Evolutionary conservation across 169 alveolate genomes (phyloP), one percentile per base, ranked within the genome.

Genomic region (Neospora caninum): DNA sequence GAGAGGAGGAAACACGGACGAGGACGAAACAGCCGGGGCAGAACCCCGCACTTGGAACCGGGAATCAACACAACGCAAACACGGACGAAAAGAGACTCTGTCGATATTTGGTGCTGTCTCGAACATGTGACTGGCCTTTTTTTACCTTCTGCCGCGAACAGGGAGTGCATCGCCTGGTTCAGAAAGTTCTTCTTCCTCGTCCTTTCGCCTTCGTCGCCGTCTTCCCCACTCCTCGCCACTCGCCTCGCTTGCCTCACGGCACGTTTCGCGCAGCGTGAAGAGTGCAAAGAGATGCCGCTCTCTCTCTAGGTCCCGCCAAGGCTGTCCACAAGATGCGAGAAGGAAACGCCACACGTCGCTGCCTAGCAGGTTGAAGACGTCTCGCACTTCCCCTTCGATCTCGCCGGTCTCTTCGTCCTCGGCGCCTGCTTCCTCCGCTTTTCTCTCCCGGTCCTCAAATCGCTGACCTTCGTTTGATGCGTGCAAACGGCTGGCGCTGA

Each of bases 61-160:
- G 27, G 18, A 22, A 49, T 13, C 9, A 22, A 49, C 0, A 49
- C 27, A 0, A 49, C 27, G 58, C 27, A 49, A 22, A 49, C 58
- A 49, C 58, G 58, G 27, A 22, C 58, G 58, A 1, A 49, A 49
- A n/a, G n/a, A n/a, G n/a, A n/a, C n/a, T n/a, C n/a, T n/a, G n/a
- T n/a, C n/a, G n/a, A n/a, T n/a, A n/a, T n/a, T n/a, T n/a, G n/a
- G n/a, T n/a, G n/a, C n/a, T n/a, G n/a, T n/a, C n/a, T n/a, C n/a
- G n/a, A n/a, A n/a, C n/a, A n/a, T n/a, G n/a, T n/a, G n/a, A n/a
- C n/a, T n/a, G n/a, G n/a, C n/a, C n/a, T n/a, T n/a, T n/a, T n/a
- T n/a, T n/a, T 73, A 64, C 45, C 84, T 73, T n/a, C 84, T 73
- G 43, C 84, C 84, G 39, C 45, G 84, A 36, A 73, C 84, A 20